phyloP scores from a whole-genome alignment of 2,329 filamentous ascomycete genomes.

The Leptodontidium sp. region DNA sequence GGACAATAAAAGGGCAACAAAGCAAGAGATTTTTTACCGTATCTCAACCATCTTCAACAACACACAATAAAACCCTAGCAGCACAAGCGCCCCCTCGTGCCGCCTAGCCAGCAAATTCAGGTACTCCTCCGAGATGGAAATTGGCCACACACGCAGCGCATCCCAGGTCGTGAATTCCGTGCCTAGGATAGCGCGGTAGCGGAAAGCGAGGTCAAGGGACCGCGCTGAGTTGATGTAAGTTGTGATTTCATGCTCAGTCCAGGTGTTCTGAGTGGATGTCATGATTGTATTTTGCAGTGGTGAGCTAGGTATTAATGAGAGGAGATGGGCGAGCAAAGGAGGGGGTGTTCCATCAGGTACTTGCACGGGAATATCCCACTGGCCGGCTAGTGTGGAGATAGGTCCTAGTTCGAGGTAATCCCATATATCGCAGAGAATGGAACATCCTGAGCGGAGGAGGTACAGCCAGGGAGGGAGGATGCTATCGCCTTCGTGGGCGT shows the following conservation, averaged over 20 bases:
- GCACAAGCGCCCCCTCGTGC: constrained; percentile 47
- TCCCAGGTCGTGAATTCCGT: constrained; percentile 40
- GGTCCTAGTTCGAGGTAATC: constrained; percentile 27
- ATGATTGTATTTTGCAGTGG: background rate
- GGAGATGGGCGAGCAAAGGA: constrained; percentile 5
- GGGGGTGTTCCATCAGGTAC: constrained; percentile 6
- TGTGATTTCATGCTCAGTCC: constrained; percentile 10
- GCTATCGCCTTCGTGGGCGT: constrained; percentile 11
- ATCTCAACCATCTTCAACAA: constrained; percentile 47
- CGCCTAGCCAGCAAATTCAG: constrained; percentile 44
- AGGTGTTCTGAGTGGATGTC: constrained; percentile 3
- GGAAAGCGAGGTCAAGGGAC: constrained; percentile 5
- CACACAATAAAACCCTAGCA: constrained; percentile 51
- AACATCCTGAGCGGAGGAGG: constrained; percentile 33
- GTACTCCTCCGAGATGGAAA: constrained; percentile 47
- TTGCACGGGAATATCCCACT: constrained; percentile 15
- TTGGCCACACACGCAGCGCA: constrained; percentile 48
- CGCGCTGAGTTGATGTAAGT: constrained; percentile 6
- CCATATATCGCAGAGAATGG: constrained; percentile 31
- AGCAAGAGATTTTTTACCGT: constrained; percentile 42
- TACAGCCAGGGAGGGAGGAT: constrained; percentile 34
- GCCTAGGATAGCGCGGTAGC: background rate
- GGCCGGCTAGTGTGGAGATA: constrained; percentile 22
- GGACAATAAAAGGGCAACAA: background rate
- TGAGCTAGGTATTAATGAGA: constrained; percentile 9